phyloP scores from a whole-genome alignment of 305 asterid genomes.

The Solanum aculeatissimum region DNA sequence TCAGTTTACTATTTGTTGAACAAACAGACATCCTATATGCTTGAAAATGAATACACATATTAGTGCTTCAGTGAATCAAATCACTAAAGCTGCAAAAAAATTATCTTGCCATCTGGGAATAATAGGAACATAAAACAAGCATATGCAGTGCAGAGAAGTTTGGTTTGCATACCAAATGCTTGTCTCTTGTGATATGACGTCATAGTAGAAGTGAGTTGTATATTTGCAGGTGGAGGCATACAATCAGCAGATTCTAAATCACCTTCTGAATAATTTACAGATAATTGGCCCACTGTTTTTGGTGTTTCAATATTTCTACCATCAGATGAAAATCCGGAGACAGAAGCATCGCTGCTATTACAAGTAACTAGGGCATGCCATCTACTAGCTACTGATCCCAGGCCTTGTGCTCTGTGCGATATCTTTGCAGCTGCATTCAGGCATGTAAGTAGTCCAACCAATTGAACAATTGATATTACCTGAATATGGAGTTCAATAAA shows the following conservation, averaged over 20 bases:
- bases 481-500: slow-evolving; percentile 1
- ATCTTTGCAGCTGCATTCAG: slow-evolving; percentile 80
- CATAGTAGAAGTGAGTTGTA: slow-evolving; percentile 48
- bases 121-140: not conserved
- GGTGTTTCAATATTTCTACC: slow-evolving; percentile 20
- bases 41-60: not conserved
- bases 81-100: not conserved
- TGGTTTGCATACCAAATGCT: slow-evolving; percentile 50
- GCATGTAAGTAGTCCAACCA: slow-evolving; percentile 64
- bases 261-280: slow-evolving; percentile 51
- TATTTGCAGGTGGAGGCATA: slow-evolving; percentile 27
- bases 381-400: slow-evolving; percentile 65
- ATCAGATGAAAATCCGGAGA: slow-evolving; percentile 26
- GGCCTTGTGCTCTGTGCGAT: slow-evolving; percentile 84
- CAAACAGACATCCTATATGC: not conserved
- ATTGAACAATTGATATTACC: slow-evolving; percentile 70
- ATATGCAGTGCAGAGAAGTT: not conserved
- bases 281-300: slow-evolving; percentile 9
- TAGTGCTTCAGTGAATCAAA: not conserved
- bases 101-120: not conserved
- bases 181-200: slow-evolving; percentile 78
- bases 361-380: slow-evolving; percentile 80
- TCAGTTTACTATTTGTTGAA: not conserved
- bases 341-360: slow-evolving; percentile 36
- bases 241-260: slow-evolving; percentile 70